Conservation (phyloP, 495 filamentous ascomycete genomes). For the Aspergillus taichungensis region DNA sequence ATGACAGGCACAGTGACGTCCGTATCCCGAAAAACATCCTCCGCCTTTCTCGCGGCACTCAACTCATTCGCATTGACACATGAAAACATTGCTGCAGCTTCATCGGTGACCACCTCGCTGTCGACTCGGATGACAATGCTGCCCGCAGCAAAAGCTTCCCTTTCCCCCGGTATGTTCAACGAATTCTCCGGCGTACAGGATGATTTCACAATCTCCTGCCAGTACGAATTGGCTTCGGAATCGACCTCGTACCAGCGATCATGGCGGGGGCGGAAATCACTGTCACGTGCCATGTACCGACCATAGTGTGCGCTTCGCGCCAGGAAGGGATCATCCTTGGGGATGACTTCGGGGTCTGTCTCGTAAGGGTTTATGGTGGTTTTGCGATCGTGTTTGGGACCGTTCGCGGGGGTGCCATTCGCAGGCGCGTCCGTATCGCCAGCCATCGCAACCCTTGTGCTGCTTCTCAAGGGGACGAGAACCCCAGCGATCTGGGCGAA, state of each 20-base stretch:
- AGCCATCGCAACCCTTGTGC: conserved; percentile 11
- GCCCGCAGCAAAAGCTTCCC: conserved; percentile 31
- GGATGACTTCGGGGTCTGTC: conserved; percentile 23
- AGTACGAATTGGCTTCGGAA: conserved; percentile 22
- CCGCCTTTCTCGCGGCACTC: conserved; percentile 30
- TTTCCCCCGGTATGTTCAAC: conserved; percentile 21
- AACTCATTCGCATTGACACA: conserved; percentile 51
- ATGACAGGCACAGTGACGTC: conserved; percentile 31
- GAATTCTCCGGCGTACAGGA: conserved; percentile 28
- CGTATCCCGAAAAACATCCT: conserved; percentile 24
- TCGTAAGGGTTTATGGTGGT: conserved; percentile 26
- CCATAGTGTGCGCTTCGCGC: conserved; percentile 31
- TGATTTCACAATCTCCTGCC: conserved; percentile 25
- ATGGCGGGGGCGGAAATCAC: conserved; percentile 32
- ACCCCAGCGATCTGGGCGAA: too few species aligned
- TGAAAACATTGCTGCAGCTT: conserved; percentile 30
- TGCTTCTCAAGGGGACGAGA: not conserved
- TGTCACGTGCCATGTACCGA: conserved; percentile 29
- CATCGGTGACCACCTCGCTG: conserved; percentile 14
- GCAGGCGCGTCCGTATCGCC: conserved; percentile 14
- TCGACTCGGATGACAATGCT: conserved; percentile 35
- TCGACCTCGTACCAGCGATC: conserved; percentile 28
- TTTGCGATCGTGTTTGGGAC: conserved; percentile 8
- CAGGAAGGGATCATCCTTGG: conserved; percentile 30
- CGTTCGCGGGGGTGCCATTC: conserved; percentile 20